These are phyloP conservation scores for Psilocybe subaeruginosa DNA, from an alignment of 768 basidiomycete genomes.

Conservation along the genomic window DNA sequence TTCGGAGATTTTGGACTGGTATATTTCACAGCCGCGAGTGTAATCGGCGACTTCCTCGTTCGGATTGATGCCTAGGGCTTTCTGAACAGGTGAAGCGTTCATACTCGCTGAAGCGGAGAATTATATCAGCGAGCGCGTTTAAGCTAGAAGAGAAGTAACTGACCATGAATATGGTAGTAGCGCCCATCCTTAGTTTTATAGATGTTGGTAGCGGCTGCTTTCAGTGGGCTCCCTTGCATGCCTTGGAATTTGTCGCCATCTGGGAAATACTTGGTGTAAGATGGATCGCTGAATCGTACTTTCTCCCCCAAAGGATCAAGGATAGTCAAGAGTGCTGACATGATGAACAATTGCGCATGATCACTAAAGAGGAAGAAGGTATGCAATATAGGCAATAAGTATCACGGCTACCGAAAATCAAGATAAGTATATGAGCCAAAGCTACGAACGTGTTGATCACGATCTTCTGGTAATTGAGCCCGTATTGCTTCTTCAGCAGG, in stretches of 20 bases:
- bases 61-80: conserved; percentile 10
- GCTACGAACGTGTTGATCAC: conserved; percentile 24
- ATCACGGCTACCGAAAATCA: not conserved
- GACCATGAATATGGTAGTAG: conserved; percentile 28
- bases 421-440: not conserved
- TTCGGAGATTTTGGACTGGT: conserved; percentile 15
- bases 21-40: conserved; percentile 9
- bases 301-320: conserved; percentile 19
- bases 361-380: conserved; percentile 12
- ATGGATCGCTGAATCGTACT: not conserved
- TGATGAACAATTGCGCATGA: conserved; percentile 24
- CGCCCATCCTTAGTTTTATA: conserved; percentile 28
- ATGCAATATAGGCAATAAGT: not conserved
- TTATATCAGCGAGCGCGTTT: not conserved
- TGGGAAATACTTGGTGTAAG: conserved; percentile 20
- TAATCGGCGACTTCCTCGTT: conserved; percentile 1
- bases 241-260: conserved; percentile 14
- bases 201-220: conserved; percentile 23
- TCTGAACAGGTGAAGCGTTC: conserved; percentile 10
- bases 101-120: conserved; percentile 17
- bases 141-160: not conserved
- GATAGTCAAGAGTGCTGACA: conserved; percentile 13
- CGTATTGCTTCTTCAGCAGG: conserved; percentile 25
- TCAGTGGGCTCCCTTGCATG: conserved; percentile 4
- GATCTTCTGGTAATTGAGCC: conserved; percentile 23